Evolutionary conservation across 2,329 filamentous ascomycete species (phyloP).

Genomic region (Leptosphaerulina australis): DNA sequence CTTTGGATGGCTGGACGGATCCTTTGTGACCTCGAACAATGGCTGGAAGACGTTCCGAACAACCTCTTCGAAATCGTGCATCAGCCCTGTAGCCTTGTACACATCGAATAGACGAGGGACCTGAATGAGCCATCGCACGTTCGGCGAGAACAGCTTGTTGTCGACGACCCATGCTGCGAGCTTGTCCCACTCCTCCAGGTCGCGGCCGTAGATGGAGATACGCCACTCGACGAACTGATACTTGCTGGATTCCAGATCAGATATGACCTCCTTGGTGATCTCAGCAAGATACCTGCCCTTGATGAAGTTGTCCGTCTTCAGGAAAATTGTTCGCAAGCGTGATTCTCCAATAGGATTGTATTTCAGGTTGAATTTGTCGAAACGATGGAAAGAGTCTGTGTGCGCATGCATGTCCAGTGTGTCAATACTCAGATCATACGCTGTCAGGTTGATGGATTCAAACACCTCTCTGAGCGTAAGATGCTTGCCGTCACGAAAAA

Average conservation of each 20-base stretch:
- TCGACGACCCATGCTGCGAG: slow-evolving; percentile 96
- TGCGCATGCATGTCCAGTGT: slow-evolving; percentile 99
- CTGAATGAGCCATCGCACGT: slow-evolving; percentile 96
- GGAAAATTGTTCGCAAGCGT: slow-evolving; percentile 92
- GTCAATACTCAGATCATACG: slow-evolving; percentile 97
- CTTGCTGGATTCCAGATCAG: slow-evolving; percentile 96
- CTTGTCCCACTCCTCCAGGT: slow-evolving; percentile 95
- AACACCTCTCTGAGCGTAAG: slow-evolving; percentile 93
- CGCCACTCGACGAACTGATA: slow-evolving; percentile 99
- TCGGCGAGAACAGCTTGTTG: slow-evolving; percentile 97
- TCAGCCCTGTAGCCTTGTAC: slow-evolving; percentile 85
- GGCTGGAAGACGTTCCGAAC: slow-evolving; percentile 91
- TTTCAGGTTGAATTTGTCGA: slow-evolving; percentile 99
- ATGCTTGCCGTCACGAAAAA: slow-evolving; percentile 90
- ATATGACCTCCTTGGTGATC: slow-evolving; percentile 97
- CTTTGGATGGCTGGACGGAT: slow-evolving; percentile 86
- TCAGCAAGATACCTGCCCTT: slow-evolving; percentile 94
- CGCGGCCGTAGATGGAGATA: slow-evolving; percentile 94
- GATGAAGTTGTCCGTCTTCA: slow-evolving; percentile 98
- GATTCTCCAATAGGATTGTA: slow-evolving; percentile 98
- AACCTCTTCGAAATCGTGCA: slow-evolving; percentile 89
- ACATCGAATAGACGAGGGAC: slow-evolving; percentile 94
- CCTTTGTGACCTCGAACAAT: slow-evolving; percentile 89
- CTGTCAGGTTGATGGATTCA: slow-evolving; percentile 94
- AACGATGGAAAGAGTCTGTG: slow-evolving; percentile 96